Evolutionary conservation across 2,329 filamentous ascomycete species (phyloP), one percentile per base, ranked within the genome.

Genomic region (Raffaelea ambrosiae): DNA sequence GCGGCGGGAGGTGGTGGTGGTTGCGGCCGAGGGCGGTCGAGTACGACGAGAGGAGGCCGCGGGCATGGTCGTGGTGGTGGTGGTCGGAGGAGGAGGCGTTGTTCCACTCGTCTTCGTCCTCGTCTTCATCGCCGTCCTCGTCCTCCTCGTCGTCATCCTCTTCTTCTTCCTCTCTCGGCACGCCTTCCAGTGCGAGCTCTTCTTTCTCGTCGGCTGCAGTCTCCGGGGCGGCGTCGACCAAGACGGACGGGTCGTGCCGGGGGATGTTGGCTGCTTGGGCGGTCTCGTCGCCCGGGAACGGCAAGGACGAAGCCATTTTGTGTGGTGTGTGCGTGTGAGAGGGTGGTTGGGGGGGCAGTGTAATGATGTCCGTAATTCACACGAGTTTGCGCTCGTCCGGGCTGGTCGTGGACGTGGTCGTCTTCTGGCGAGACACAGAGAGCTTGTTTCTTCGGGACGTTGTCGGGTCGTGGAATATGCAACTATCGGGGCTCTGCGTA

Each of bases 261-360:
- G n/a, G n/a, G 26, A 95, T 83, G 60, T 85, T 86, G 31, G 82
- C 86, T 16, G 85, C 82, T 65, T 96, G 90, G 54, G 95, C 71
- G 31, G 84, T 84, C 58, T 87, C 86, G 41, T 87, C 86, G 49
- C 91, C 68, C 61, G 93, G 80, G 21, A 80, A 66, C 22, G 81
- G 74, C 18, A 79, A 64, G n/a, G 76, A 73, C 23, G 68, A 66
- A 31, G 73, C 63, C 76, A 84, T 84, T 50, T n/a, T n/a, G n/a
- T n/a, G 44, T 58, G 47, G 29, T 14, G 35, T 11, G 40, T 5
- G 21, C n/a, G 10, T 22, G 13, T 26, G 13, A 22, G 40, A 7
- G 23, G 20, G 21, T 23, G 21, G 40, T n/a, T n/a, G n/a, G n/a
- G n/a, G 40, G 46, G 40, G 29, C 20, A 13, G 31, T 16, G 22